Evolutionary conservation across 345 rosid species (phyloP), one percentile per base, ranked within the genome.

Genomic region (Moringa oleifera): DNA sequence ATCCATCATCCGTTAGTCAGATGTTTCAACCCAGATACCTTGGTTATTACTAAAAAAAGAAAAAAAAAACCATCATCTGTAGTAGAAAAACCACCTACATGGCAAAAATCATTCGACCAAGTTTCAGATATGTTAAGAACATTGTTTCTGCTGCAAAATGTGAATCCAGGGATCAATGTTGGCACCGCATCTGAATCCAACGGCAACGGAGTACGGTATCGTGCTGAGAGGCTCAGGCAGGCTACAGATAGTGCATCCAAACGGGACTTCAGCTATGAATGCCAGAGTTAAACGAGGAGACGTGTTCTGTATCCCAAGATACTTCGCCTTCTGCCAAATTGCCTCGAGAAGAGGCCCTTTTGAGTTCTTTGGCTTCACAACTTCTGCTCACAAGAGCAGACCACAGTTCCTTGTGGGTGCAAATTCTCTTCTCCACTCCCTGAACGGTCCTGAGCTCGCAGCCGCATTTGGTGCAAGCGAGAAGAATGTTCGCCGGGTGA

Each of bases 161-260:
- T 28, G 8, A 28, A 41, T 25, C 17, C 71, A 86, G 95, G 99
- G 99, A 63, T 79, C 97, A 21, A 90, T 94, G 99, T 65, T 94
- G 95, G 93, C 95, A 21, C 99, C 97, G 0, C 97, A 94, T 60
- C 76, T 88, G 75, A 94, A 94, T 68, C 95, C 96, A 15, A 79
- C 72, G 2, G 95, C 97, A 0, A 88, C 95, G 0, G 96, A 94
- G 31, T 94, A 83, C 20, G 97, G 95, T 8, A 61, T 90, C 0
- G 92, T 90, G 12, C 54, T 82, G 68, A 68, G 75, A 0, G 99
- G 99, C 31, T 59, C 71, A 0, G 99, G 96, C 6, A 78, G 79
- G n/a, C 75, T 94, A 7, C 86, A 90, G 66, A 76, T 90, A 0
- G 47, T 88, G 36, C 72, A 55, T 66, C 97, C 99, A 1, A 90